Evolutionary conservation across 805 yeast genomes (phyloP).

Genomic region (Candida palmyrensis): DNA sequence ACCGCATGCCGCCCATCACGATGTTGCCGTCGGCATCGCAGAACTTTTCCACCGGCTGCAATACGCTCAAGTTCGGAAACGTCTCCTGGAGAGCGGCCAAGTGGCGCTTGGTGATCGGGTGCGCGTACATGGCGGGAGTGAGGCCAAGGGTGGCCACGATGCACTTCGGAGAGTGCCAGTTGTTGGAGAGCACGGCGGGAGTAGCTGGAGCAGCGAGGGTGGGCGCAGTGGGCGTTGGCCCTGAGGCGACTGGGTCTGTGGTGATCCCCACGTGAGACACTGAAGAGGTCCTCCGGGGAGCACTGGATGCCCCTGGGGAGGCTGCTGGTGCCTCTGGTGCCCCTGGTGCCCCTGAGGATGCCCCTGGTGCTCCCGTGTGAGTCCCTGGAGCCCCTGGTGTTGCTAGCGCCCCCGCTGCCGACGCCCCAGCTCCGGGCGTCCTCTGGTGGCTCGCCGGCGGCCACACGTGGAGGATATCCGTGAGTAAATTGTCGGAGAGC

Average conservation of each 20-base stretch:
- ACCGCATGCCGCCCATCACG: constrained; percentile 26
- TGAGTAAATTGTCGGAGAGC: constrained; percentile 18
- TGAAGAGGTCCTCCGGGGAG: too few species aligned
- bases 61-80: constrained; percentile 17
- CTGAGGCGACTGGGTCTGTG: too few species aligned
- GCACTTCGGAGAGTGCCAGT: constrained; percentile 14
- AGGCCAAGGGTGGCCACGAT: constrained; percentile 20
- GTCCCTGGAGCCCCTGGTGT: background rate
- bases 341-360: too few species aligned
- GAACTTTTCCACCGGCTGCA: constrained; percentile 23
- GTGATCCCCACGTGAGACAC: background rate
- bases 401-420: constrained; percentile 1
- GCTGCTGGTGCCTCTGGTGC: too few species aligned
- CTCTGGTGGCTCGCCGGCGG: constrained; percentile 6
- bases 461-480: constrained; percentile 19
- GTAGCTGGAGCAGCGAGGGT: constrained; percentile 7
- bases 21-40: constrained; percentile 22
- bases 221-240: too few species aligned
- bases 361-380: background rate
- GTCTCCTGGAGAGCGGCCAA: constrained; percentile 16
- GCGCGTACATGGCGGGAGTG: constrained; percentile 21
- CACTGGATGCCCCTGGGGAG: background rate
- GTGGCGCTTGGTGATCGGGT: constrained; percentile 21
- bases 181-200: constrained; percentile 14
- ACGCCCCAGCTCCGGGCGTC: background rate